Evolutionary conservation across 805 yeast genomes (phyloP).

Genomic region (Cyberlindnera bimundalis): DNA sequence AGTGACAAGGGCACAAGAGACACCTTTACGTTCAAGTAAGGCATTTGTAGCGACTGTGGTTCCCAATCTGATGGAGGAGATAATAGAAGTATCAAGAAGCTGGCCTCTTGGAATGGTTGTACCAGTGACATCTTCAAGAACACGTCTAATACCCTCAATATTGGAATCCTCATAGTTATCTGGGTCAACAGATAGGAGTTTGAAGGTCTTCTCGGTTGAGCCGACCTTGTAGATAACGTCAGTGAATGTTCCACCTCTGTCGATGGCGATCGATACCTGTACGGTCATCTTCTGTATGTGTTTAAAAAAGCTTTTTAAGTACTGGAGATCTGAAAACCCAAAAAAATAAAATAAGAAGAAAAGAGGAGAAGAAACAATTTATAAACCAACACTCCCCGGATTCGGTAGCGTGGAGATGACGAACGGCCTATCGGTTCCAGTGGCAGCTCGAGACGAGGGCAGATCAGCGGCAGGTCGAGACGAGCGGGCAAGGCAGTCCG

Average conservation of each 20-base stretch:
- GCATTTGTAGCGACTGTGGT: constrained; percentile 56
- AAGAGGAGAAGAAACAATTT: neutral
- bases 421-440: neutral
- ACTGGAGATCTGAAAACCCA: no score
- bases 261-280: constrained; percentile 17
- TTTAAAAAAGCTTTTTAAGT: no score
- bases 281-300: constrained; percentile 10
- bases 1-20: constrained; percentile 42
- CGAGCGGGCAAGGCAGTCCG: constrained; percentile 1
- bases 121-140: constrained; percentile 38
- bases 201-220: constrained; percentile 31
- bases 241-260: constrained; percentile 23
- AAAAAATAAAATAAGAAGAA: neutral
- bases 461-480: constrained; percentile 3
- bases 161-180: constrained; percentile 47
- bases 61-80: constrained; percentile 43
- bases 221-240: constrained; percentile 17
- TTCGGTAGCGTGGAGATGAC: no score
- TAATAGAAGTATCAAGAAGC: constrained; percentile 34
- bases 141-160: constrained; percentile 47
- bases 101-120: constrained; percentile 31
- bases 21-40: constrained; percentile 49
- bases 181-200: constrained; percentile 45
- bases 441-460: constrained; percentile 11
- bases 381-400: neutral